Evolutionary conservation across 192 early-diverging fungal genomes (phyloP).

Genomic region (Lunasporangiospora selenospora): DNA sequence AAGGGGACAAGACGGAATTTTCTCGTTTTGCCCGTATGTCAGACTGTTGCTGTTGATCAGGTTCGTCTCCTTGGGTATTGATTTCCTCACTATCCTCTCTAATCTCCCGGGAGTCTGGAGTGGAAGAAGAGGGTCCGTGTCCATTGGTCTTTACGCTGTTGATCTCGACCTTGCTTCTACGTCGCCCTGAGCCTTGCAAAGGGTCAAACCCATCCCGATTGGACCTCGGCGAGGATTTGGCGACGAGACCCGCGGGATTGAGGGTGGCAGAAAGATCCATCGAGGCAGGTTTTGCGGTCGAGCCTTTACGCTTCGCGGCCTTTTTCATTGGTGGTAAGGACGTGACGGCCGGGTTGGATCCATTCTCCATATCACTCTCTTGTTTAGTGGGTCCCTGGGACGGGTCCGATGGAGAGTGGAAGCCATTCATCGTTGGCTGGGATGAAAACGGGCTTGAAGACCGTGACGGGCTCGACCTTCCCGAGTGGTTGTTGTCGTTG

Average conservation of each 20-base stretch:
- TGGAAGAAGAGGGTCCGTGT: background rate
- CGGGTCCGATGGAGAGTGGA: constrained; percentile 1
- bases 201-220: constrained; percentile 21
- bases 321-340: constrained; percentile 7
- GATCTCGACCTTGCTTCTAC: background rate
- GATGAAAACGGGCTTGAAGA: constrained; percentile 12
- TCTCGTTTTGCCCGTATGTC: constrained; percentile 8
- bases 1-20: constrained; percentile 68
- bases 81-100: constrained; percentile 6
- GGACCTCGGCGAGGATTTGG: constrained; percentile 10
- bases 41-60: background rate
- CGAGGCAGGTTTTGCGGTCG: constrained; percentile 9
- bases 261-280: constrained; percentile 12
- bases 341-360: no score
- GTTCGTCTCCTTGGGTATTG: background rate
- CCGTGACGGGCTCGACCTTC: constrained; percentile 6
- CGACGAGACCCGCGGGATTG: constrained; percentile 12
- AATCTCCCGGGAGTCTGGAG: constrained; percentile 1
- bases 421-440: background rate
- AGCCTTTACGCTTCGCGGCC: constrained; percentile 16
- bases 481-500: no score
- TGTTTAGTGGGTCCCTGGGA: background rate
- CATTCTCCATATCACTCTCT: constrained; percentile 13
- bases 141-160: background rate
- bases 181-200: background rate